phyloP scores from a whole-genome alignment of 352 stramenopile genomes.

The Phytopythium kandeliae region DNA sequence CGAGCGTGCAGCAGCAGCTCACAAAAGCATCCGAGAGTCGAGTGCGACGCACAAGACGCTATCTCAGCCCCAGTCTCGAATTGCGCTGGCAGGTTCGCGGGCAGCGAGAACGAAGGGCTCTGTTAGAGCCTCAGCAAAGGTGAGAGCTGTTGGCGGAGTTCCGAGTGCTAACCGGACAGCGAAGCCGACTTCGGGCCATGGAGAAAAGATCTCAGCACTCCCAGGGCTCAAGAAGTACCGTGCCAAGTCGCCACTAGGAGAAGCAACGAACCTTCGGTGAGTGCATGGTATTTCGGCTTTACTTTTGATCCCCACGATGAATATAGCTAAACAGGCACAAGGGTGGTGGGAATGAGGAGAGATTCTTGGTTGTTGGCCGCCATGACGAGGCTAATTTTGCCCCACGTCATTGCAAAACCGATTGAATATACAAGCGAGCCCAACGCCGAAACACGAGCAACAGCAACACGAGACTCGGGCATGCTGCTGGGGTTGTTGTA shows the following conservation, averaged over 20 bases:
- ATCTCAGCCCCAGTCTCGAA: neutral
- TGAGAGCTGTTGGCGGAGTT: conserved; percentile 6
- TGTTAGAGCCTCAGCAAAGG: conserved; percentile 11
- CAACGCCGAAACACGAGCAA: too few species aligned
- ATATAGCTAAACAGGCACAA: too few species aligned
- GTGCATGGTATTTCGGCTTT: neutral
- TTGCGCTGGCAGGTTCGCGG: neutral
- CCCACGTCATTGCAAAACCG: too few species aligned
- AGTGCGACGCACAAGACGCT: conserved; percentile 2
- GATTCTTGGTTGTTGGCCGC: too few species aligned
- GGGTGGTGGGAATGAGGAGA: too few species aligned
- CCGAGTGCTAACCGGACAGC: conserved; percentile 13
- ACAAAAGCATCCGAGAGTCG: conserved; percentile 1
- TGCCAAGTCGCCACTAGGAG: conserved; percentile 22
- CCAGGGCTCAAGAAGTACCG: conserved; percentile 26
- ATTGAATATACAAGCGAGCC: too few species aligned
- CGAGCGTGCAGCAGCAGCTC: conserved; percentile 3
- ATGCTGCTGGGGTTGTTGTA: neutral
- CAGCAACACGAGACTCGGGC: too few species aligned
- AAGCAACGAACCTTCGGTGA: conserved; percentile 23
- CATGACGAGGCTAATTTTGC: too few species aligned
- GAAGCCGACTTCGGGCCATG: conserved; percentile 8
- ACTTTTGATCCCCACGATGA: too few species aligned
- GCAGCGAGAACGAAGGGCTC: conserved; percentile 10
- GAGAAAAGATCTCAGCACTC: conserved; percentile 17